These are phyloP conservation scores for Suhomyces faveliae DNA, from an alignment of 805 yeast genomes.

Conservation along the genomic window DNA sequence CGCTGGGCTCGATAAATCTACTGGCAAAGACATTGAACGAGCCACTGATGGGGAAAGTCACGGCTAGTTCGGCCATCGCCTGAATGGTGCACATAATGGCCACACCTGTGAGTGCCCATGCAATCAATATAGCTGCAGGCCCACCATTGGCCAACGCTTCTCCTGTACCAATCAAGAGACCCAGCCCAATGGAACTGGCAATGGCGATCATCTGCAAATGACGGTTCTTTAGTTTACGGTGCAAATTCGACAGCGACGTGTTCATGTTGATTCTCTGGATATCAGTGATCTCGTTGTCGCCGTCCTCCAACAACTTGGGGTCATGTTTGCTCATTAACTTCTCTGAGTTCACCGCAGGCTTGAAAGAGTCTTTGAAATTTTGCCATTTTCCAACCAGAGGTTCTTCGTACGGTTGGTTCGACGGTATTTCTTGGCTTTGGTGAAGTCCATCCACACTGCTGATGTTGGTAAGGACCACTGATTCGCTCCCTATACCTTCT, in stretches of 20 bases:
- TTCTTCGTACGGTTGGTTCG: neutral
- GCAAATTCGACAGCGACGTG: conserved; percentile 42
- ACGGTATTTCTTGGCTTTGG: neutral
- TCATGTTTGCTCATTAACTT: conserved; percentile 10
- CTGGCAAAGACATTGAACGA: conserved; percentile 50
- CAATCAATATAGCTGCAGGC: conserved; percentile 29
- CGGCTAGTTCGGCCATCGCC: conserved; percentile 53
- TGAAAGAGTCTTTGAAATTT: conserved; percentile 50
- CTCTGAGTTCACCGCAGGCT: conserved; percentile 28
- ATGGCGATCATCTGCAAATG: conserved; percentile 66
- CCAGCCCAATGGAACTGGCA: conserved; percentile 72
- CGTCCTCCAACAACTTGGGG: conserved; percentile 17
- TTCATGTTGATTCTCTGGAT: conserved; percentile 38
- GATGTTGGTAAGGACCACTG: neutral
- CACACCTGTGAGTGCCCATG: conserved; percentile 25
- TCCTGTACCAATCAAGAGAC: conserved; percentile 49
- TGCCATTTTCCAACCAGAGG: conserved; percentile 33
- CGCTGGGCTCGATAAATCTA: conserved; percentile 54
- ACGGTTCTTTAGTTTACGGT: conserved; percentile 43
- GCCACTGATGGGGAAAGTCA: conserved; percentile 53
- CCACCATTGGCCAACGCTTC: conserved; percentile 37
- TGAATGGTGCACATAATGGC: conserved; percentile 27
- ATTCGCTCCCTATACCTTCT: neutral
- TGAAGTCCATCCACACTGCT: neutral
- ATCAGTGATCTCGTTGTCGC: conserved; percentile 31